Evolutionary conservation across 805 yeast genomes (phyloP).

Genomic region (Candida sakaeoensis): DNA sequence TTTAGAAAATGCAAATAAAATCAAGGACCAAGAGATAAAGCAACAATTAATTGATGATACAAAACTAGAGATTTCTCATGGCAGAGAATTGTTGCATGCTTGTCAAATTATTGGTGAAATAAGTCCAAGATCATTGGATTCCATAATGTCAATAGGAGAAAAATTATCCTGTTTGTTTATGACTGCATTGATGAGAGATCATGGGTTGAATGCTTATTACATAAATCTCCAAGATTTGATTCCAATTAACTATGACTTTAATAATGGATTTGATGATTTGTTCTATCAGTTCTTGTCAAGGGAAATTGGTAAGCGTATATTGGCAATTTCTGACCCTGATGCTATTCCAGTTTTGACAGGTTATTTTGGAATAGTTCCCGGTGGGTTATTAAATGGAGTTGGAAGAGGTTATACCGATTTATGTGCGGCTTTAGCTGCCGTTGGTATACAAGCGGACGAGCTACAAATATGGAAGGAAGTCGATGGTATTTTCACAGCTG

Average conservation of each 20-base stretch:
- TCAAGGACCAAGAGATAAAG: slow-evolving; percentile 45
- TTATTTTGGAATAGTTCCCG: slow-evolving; percentile 93
- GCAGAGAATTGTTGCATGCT: slow-evolving; percentile 73
- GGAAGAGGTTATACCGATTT: slow-evolving; percentile 98
- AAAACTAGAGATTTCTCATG: slow-evolving; percentile 60
- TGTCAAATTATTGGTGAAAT: slow-evolving; percentile 91
- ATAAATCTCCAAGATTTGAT: slow-evolving; percentile 75
- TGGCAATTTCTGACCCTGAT: slow-evolving; percentile 31
- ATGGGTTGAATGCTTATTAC: slow-evolving; percentile 72
- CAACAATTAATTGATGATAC: slow-evolving; percentile 57
- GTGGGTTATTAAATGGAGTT: slow-evolving; percentile 86
- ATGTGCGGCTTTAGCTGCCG: slow-evolving; percentile 96
- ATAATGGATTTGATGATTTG: slow-evolving; percentile 59
- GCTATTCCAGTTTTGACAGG: slow-evolving; percentile 92
- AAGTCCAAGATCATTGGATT: slow-evolving; percentile 80
- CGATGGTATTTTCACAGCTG: slow-evolving; percentile 98
- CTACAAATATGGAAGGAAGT: slow-evolving; percentile 99
- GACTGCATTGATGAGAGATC: slow-evolving; percentile 79
- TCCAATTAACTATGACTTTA: slow-evolving; percentile 54
- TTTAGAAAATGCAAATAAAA: slow-evolving; percentile 60
- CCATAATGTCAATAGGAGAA: slow-evolving; percentile 92
- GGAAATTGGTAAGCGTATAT: slow-evolving; percentile 49
- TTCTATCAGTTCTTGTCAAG: slow-evolving; percentile 58
- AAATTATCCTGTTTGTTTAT: slow-evolving; percentile 86
- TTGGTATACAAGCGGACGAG: slow-evolving; percentile 88